phyloP scores from a whole-genome alignment of 352 stramenopile species.

The Phytophthora pseudosyringae region DNA sequence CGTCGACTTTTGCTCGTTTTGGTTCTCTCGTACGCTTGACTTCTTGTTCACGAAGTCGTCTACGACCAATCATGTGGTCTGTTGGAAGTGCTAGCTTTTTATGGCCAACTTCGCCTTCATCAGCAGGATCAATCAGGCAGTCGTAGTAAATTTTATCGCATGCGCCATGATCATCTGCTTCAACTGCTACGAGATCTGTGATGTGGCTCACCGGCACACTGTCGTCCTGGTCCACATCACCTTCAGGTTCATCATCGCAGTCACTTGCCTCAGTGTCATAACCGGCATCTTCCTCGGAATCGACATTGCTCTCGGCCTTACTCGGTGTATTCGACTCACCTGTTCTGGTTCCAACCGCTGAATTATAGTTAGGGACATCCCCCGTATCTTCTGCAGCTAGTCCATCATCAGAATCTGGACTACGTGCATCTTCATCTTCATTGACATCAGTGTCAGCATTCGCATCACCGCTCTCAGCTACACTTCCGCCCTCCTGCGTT shows the following conservation, averaged over 20 bases:
- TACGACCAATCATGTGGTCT: conserved; percentile 1
- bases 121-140: conserved; percentile 6
- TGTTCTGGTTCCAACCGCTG: neutral
- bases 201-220: neutral
- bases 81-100: neutral
- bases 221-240: neutral
- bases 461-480: neutral
- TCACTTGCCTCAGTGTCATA: too few species aligned
- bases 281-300: too few species aligned
- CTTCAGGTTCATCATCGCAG: neutral
- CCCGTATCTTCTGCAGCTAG: neutral
- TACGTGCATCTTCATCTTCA: neutral
- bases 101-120: neutral
- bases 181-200: conserved; percentile 1
- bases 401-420: neutral
- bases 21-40: neutral
- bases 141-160: neutral
- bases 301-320: too few species aligned
- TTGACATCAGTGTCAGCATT: too few species aligned
- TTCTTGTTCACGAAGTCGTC: neutral
- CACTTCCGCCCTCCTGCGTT: conserved; percentile 14
- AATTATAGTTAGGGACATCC: neutral
- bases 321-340: too few species aligned
- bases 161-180: neutral
- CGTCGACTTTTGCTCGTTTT: conserved; percentile 1